Base-by-base conservation (phyloP, 139 green algal species). In the Tetradesmus lagerheimii region DNA sequence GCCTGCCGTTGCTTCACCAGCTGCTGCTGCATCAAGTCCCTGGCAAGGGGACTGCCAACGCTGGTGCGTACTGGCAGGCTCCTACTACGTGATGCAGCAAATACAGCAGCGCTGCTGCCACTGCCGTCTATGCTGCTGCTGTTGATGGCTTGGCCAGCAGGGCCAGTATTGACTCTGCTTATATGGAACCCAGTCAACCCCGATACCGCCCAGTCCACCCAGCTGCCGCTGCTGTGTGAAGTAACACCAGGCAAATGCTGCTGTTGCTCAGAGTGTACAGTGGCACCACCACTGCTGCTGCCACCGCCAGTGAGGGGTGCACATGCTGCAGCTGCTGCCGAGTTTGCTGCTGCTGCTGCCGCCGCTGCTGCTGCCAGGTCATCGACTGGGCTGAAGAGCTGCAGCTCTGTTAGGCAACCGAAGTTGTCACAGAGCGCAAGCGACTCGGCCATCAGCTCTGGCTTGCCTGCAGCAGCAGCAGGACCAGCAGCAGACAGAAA, bases 1-100 rank as follows among this genome's bases (percentile, higher is more conserved):
- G 50, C 50, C 50, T 81, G 75, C 75, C 31, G 75, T n/a, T 81
- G 75, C 75, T 47, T 11, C 31, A 81, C n/a, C 75, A 81, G 34
- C 34, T n/a, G 31, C 34, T 45, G 75, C 75, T 81, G 75, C 75
- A 35, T 35, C 37, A 81, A 1, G 18, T 81, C 75, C 11, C 75
- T 41, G 9, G 75, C 34, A n/a, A 81, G 37, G 14, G 75, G 75
- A 1, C 75, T 81, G 18, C 75, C 37, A 25, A 45, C 1, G 12
- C 31, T 64, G 50, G 14, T 25, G 50, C 50, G 50, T 12, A 64
- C 50, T 64, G 50, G 50, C 6, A 20, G 14, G 50, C 50, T 64
- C 50, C 50, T 64, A 23, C 50, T 64, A 12, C 50, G 50, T 4
- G 1, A 20, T 23, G 50, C 50, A 64, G 50, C 50, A 12, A 64